These are phyloP conservation scores for Ogataea methanolica DNA, from an alignment of 805 yeast species.

Conservation along the genomic window DNA sequence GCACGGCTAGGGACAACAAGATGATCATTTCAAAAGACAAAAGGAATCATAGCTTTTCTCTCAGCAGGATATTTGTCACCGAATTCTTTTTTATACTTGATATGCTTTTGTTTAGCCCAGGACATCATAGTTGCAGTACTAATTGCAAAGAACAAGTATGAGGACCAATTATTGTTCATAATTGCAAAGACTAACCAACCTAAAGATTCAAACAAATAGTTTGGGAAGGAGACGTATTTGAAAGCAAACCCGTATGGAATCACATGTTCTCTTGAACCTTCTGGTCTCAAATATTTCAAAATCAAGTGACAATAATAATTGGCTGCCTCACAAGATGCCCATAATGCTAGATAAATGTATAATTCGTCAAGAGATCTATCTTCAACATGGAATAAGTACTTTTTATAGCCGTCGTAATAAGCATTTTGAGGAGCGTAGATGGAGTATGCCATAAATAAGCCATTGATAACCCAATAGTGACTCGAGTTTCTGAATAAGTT, in stretches of 20 bases:
- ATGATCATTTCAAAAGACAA: conserved; percentile 40
- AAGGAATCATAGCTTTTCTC: conserved; percentile 80
- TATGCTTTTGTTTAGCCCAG: conserved; percentile 90
- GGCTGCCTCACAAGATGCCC: conserved; percentile 61
- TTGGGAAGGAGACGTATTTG: conserved; percentile 80
- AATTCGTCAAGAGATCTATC: conserved; percentile 32
- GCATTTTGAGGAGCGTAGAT: conserved; percentile 28
- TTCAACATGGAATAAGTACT: conserved; percentile 41
- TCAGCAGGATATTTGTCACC: conserved; percentile 75
- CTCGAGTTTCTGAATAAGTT: conserved; percentile 83
- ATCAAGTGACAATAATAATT: conserved; percentile 70
- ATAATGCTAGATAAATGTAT: conserved; percentile 36
- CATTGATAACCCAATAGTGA: conserved; percentile 93
- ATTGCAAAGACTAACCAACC: conserved; percentile 71
- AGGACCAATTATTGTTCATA: conserved; percentile 72
- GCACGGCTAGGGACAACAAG: not conserved
- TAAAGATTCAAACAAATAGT: conserved; percentile 82
- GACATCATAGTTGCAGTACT: conserved; percentile 79
- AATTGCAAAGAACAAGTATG: conserved; percentile 64
- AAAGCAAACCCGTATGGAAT: conserved; percentile 87
- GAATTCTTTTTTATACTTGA: conserved; percentile 59
- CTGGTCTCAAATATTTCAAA: conserved; percentile 54
- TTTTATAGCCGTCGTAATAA: conserved; percentile 19
- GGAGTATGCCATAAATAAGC: conserved; percentile 38
- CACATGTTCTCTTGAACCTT: conserved; percentile 52